phyloP scores from a whole-genome alignment of 2,329 filamentous ascomycete genomes.

The Aspergillus puulaauensis region DNA sequence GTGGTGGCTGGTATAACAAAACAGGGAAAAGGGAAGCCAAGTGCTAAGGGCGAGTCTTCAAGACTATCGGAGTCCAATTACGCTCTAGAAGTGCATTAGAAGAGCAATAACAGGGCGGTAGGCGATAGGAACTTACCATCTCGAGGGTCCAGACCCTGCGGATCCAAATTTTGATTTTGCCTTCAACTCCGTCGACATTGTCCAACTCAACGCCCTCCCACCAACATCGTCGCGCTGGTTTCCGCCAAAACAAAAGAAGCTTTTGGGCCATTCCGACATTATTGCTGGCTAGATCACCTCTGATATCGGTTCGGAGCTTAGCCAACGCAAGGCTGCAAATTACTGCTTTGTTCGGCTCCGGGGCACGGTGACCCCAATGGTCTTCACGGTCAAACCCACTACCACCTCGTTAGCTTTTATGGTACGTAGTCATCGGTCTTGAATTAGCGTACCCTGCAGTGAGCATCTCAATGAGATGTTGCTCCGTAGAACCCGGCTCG shows the following conservation, averaged over 20 bases:
- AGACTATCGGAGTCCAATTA: slow-evolving; percentile 70
- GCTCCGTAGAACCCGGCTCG: slow-evolving; percentile 93
- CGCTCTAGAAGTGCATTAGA: slow-evolving; percentile 57
- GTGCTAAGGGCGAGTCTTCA: slow-evolving; percentile 6
- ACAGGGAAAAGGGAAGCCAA: slow-evolving; percentile 22
- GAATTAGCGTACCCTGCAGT: slow-evolving; percentile 79
- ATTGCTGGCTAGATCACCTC: slow-evolving; percentile 69
- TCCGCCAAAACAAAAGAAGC: slow-evolving; percentile 94
- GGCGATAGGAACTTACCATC: slow-evolving; percentile 60
- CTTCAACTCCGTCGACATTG: slow-evolving; percentile 84
- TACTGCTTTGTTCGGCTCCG: slow-evolving; percentile 96
- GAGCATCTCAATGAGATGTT: slow-evolving; percentile 98
- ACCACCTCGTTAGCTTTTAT: slow-evolving; percentile 16
- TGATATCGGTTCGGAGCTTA: slow-evolving; percentile 86
- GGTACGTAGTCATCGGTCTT: background rate
- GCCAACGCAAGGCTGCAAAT: slow-evolving; percentile 95
- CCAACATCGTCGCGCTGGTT: slow-evolving; percentile 94
- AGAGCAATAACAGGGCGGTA: background rate
- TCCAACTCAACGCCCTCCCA: slow-evolving; percentile 97
- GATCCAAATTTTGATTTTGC: slow-evolving; percentile 97
- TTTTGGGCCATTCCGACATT: slow-evolving; percentile 98
- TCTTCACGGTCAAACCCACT: slow-evolving; percentile 98
- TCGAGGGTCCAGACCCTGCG: slow-evolving; percentile 96
- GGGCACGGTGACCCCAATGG: slow-evolving; percentile 92
- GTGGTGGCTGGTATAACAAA: slow-evolving; percentile 19